A percentile compares a stretch with the other conserved stretches of the same genome.
Evolutionary conservation across 78 protist species (phyloP).

Genomic region (Polysphondylium violaceum): DNA sequence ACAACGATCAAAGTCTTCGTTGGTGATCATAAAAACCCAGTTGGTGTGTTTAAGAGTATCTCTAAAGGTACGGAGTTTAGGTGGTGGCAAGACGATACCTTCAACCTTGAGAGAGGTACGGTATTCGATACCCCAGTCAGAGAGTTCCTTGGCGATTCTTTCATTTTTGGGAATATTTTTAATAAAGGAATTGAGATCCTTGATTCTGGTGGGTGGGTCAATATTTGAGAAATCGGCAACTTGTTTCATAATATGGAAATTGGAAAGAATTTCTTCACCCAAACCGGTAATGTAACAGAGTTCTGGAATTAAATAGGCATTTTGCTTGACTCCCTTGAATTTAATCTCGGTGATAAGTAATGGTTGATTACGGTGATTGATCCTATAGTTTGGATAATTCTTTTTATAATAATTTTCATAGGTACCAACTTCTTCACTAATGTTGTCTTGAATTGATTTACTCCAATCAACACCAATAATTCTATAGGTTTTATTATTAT

Average conservation of each 20-base stretch:
- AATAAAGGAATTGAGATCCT: background rate
- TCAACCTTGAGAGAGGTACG: background rate
- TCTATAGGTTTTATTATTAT: conserved; percentile 45
- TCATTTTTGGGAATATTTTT: background rate
- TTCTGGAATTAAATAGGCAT: conserved; percentile 32
- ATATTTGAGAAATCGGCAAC: conserved; percentile 16
- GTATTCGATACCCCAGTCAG: conserved; percentile 1
- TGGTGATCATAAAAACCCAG: conserved; percentile 2
- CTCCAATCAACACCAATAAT: conserved; percentile 12
- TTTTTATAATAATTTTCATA: background rate
- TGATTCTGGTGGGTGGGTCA: background rate
- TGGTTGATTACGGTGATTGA: conserved; percentile 16
- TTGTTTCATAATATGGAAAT: conserved; percentile 13
- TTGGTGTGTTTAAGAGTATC: background rate
- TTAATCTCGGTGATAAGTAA: conserved; percentile 13
- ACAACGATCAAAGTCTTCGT: background rate
- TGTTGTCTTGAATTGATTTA: background rate
- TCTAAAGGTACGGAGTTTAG: background rate
- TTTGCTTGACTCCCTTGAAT: conserved; percentile 31
- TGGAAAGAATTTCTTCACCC: conserved; percentile 1
- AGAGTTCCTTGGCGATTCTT: background rate
- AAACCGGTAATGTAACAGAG: conserved; percentile 23
- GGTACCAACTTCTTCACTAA: background rate
- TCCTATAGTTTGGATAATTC: background rate
- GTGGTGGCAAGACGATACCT: background rate